A percentile compares a stretch with the other conserved stretches of the same genome.
These are phyloP conservation scores for Xenoacremonium recifei DNA, from an alignment of 2,329 filamentous ascomycete species.

Conservation along the genomic window DNA sequence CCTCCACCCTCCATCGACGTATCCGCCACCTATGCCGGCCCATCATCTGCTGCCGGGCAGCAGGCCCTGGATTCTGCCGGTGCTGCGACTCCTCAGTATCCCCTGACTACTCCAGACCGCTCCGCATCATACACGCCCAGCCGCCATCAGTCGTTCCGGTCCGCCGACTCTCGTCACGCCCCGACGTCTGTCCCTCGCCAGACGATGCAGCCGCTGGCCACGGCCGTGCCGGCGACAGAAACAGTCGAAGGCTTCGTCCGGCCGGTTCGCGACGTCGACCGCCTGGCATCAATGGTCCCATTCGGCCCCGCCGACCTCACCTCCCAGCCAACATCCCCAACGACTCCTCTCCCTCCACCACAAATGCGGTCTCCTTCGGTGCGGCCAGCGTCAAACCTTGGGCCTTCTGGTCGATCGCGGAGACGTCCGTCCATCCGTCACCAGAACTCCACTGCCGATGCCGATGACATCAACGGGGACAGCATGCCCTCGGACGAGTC, in stretches of 20 bases:
- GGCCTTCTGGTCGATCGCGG: constrained; percentile 54
- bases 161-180: constrained; percentile 49
- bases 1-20: constrained; percentile 70
- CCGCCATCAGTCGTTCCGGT: constrained; percentile 52
- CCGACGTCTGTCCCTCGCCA: constrained; percentile 50
- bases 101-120: constrained; percentile 20
- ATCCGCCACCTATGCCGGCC: constrained; percentile 42
- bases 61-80: constrained; percentile 22
- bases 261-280: constrained; percentile 77
- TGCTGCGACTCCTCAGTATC: constrained; percentile 19
- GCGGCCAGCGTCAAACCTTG: constrained; percentile 51
- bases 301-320: constrained; percentile 65
- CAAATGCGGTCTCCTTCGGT: constrained; percentile 56
- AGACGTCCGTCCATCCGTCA: constrained; percentile 85
- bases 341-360: constrained; percentile 72
- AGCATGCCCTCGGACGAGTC: constrained; percentile 78
- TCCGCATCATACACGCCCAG: constrained; percentile 22
- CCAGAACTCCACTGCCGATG: constrained; percentile 85
- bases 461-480: constrained; percentile 82
- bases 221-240: constrained; percentile 67
- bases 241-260: constrained; percentile 72
- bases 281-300: constrained; percentile 78
- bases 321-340: constrained; percentile 91
- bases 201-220: constrained; percentile 60
- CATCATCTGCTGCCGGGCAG: constrained; percentile 30